Conservation (phyloP, 768 basidiomycete species). For the Megacollybia marginata region DNA sequence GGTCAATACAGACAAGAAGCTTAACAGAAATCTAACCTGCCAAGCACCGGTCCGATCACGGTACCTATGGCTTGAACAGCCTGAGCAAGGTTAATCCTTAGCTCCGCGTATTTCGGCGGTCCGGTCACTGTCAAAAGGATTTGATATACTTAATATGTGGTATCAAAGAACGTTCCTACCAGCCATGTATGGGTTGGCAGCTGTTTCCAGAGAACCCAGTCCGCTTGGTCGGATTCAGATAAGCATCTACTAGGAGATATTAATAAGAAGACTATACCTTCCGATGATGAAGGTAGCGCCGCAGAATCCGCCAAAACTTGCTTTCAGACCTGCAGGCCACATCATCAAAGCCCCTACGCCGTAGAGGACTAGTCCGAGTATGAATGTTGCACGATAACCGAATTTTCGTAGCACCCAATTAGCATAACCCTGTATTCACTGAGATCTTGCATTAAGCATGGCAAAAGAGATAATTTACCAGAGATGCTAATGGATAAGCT, state of each 20-base stretch:
- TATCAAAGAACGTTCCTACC: conserved; percentile 8
- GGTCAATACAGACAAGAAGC: too few relatives aligned
- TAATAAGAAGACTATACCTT: conserved; percentile 6
- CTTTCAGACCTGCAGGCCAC: conserved; percentile 27
- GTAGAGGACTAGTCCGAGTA: conserved; percentile 22
- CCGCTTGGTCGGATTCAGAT: conserved; percentile 4
- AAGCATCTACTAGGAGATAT: too few relatives aligned
- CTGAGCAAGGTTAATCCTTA: conserved; percentile 27
- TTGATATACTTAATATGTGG: not conserved
- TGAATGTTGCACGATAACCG: conserved; percentile 26
- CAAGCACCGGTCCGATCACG: conserved; percentile 25
- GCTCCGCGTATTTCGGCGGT: conserved; percentile 25
- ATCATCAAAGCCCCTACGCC: conserved; percentile 26
- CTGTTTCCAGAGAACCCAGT: conserved; percentile 24
- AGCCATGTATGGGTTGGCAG: conserved; percentile 29
- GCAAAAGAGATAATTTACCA: conserved; percentile 6
- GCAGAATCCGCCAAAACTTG: conserved; percentile 27
- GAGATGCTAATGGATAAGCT: conserved; percentile 25
- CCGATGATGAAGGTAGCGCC: conserved; percentile 29
- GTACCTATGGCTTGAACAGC: conserved; percentile 25
- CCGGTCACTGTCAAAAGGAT: conserved; percentile 17
- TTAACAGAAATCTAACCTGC: conserved; percentile 6
- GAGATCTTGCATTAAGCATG: too few relatives aligned
- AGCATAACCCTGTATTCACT: conserved; percentile 13
- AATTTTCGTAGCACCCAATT: conserved; percentile 26